phyloP scores from a whole-genome alignment of 2,329 filamentous ascomycete species.

The Thielaviopsis ethacetica region DNA sequence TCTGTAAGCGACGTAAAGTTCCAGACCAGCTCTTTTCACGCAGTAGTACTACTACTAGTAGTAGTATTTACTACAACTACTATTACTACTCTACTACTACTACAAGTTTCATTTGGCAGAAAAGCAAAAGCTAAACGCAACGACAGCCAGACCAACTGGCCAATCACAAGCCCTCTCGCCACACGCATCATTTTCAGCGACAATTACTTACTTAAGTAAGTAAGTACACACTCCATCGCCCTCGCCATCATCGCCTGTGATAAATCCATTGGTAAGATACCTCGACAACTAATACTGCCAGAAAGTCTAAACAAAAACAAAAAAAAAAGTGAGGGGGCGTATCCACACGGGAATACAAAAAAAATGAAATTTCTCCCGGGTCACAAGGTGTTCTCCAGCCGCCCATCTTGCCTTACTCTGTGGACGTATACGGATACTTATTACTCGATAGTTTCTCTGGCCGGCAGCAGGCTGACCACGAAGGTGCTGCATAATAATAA shows the following conservation, averaged over 20 bases:
- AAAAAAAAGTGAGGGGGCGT: background rate
- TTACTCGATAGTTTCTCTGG: background rate
- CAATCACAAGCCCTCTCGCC: background rate
- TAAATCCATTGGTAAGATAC: too few relatives aligned
- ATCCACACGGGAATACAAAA: too few relatives aligned
- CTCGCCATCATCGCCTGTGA: background rate
- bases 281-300: too few relatives aligned
- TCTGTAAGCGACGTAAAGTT: too few relatives aligned
- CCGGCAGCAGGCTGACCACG: background rate
- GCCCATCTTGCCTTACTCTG: background rate
- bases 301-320: too few relatives aligned
- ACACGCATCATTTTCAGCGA: background rate
- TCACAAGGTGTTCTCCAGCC: background rate
- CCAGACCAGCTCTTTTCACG: too few relatives aligned
- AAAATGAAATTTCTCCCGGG: background rate
- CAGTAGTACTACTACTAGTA: too few relatives aligned
- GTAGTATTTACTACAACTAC: too few relatives aligned
- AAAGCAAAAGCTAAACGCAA: background rate
- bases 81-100: too few relatives aligned
- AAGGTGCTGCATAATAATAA: background rate
- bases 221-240: too few relatives aligned
- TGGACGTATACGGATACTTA: background rate
- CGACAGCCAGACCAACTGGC: background rate
- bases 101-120: background rate
- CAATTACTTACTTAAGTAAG: too few relatives aligned